phyloP scores from a whole-genome alignment of 495 filamentous ascomycete species.

The Penicillium crystallinum region DNA sequence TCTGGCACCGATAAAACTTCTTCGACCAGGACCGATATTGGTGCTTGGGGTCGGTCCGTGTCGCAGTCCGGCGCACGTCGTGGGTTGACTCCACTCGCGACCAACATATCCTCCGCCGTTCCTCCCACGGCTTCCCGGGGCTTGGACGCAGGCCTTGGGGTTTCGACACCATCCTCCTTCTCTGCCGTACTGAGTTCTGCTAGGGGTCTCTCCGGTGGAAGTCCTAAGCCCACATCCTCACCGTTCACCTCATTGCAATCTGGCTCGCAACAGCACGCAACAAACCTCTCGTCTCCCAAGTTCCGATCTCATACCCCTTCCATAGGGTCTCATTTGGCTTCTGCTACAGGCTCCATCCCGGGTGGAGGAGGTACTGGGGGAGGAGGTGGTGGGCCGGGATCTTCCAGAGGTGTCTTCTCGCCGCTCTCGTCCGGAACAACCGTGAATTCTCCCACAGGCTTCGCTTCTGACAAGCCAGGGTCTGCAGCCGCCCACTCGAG shows the following conservation, averaged over 20 bases:
- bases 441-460: constrained; percentile 56
- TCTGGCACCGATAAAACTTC: constrained; percentile 53
- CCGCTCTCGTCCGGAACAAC: constrained; percentile 58
- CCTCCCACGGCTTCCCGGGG: constrained; percentile 45
- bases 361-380: constrained; percentile 58
- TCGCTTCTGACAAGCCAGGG: constrained; percentile 48
- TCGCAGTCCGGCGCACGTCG: constrained; percentile 55
- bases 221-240: constrained; percentile 48
- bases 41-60: constrained; percentile 56
- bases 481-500: constrained; percentile 40
- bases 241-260: constrained; percentile 52
- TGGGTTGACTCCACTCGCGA: constrained; percentile 59
- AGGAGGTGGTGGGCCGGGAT: constrained; percentile 50
- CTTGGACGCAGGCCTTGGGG: constrained; percentile 38
- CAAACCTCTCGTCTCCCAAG: constrained; percentile 55
- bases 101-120: constrained; percentile 45
- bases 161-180: constrained; percentile 50
- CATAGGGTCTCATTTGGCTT: constrained; percentile 54
- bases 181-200: constrained; percentile 52
- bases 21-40: constrained; percentile 53
- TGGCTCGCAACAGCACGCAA: constrained; percentile 55
- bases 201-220: constrained; percentile 41
- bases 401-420: constrained; percentile 57
- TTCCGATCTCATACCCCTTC: constrained; percentile 58
- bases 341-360: constrained; percentile 49